A percentile compares a stretch with the other conserved stretches of the same genome.
Evolutionary conservation across 139 green algal genomes (phyloP).

Genomic region (Volvox africanus): DNA sequence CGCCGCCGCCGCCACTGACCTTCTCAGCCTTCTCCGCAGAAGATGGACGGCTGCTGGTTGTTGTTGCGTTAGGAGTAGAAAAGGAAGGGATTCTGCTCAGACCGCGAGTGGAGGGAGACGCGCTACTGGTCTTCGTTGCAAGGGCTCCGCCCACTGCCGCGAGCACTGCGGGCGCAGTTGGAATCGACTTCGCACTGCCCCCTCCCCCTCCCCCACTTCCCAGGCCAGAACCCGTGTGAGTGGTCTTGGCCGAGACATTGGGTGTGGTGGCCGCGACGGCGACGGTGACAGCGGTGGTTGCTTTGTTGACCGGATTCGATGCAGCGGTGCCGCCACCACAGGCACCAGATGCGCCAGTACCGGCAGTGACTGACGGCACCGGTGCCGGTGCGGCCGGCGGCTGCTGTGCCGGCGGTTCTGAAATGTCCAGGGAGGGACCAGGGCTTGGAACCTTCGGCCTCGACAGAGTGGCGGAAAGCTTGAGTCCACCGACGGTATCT

Average conservation of each 20-base stretch:
- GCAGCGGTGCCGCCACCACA: neutral
- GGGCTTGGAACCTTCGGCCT: neutral
- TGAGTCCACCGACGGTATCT: neutral
- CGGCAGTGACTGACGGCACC: neutral
- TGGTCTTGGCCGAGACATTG: no score
- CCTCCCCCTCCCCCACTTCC: no score
- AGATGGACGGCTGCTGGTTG: no score
- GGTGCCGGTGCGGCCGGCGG: neutral
- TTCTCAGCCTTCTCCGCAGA: neutral
- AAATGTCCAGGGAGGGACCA: neutral
- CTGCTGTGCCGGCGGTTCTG: neutral
- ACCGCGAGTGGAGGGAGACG: no score
- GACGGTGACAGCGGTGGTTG: neutral
- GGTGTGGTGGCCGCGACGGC: neutral
- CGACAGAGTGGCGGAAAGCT: neutral
- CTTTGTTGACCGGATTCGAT: neutral
- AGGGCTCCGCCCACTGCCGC: no score
- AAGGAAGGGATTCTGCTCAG: no score
- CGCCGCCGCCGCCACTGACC: neutral
- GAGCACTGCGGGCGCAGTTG: no score
- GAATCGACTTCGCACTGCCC: neutral
- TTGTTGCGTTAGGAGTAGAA: no score
- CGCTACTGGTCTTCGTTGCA: no score
- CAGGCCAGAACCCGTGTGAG: no score
- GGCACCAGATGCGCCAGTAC: neutral